phyloP scores from a whole-genome alignment of 371 early-diverging fungal genomes.

The Mucor plumbeus region DNA sequence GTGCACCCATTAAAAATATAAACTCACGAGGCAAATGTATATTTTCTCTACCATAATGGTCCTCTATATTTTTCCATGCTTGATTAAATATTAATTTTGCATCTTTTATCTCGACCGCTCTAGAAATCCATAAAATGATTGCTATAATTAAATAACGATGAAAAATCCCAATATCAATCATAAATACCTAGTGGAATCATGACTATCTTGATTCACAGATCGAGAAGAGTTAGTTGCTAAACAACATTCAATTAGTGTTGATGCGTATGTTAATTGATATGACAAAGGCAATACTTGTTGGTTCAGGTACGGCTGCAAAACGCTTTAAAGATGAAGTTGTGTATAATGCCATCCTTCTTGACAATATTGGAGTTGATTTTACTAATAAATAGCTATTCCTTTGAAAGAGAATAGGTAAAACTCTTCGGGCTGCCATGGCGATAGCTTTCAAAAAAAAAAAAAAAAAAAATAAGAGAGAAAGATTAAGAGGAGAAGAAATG shows the following conservation, averaged over 20 bases:
- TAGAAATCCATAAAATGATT: neutral
- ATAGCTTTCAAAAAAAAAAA: neutral
- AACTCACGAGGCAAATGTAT: conserved; percentile 70
- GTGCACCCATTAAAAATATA: conserved; percentile 76
- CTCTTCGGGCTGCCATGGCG: conserved; percentile 21
- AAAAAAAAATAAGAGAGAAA: neutral
- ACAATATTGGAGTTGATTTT: neutral
- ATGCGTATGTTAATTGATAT: neutral
- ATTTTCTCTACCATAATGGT: conserved; percentile 63
- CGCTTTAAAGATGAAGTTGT: conserved; percentile 17
- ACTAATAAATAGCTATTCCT: neutral
- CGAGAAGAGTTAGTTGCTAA: conserved; percentile 23
- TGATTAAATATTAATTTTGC: conserved; percentile 74
- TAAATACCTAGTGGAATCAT: conserved; percentile 26
- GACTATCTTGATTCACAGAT: conserved; percentile 6
- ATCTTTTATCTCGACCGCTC: conserved; percentile 64
- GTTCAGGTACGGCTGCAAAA: conserved; percentile 26
- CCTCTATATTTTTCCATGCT: conserved; percentile 72
- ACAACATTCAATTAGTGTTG: conserved; percentile 2
- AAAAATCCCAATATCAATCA: neutral
- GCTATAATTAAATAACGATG: neutral
- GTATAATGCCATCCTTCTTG: neutral
- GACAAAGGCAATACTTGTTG: conserved; percentile 18
- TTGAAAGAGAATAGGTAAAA: neutral
- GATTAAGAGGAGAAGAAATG: neutral